Conservation (phyloP, 176 grass and related monocot species). For the Bonia amplexicaulis region DNA sequence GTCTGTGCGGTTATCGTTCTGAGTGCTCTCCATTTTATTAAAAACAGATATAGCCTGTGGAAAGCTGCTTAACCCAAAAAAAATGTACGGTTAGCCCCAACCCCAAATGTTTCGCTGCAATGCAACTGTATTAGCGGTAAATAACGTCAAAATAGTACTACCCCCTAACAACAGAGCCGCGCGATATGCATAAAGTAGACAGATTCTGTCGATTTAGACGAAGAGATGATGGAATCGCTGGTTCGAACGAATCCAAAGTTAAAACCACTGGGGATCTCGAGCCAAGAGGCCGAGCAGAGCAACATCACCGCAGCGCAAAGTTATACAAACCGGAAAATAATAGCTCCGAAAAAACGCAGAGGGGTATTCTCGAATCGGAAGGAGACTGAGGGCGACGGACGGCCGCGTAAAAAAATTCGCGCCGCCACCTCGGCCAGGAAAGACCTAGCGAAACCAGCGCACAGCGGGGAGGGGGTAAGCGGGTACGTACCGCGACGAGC, state of each 20-base stretch:
- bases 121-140: neutral
- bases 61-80: neutral
- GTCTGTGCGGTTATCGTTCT: conserved; percentile 47
- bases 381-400: neutral
- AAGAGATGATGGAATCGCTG: neutral
- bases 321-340: neutral
- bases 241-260: neutral
- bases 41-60: neutral
- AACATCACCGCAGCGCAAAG: neutral
- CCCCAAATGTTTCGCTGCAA: neutral
- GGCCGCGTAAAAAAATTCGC: neutral
- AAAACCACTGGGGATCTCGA: neutral
- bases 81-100: neutral
- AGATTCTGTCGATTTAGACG: too few species aligned
- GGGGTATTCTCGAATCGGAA: neutral
- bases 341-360: neutral
- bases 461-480: neutral
- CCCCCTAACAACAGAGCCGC: neutral
- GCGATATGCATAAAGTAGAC: neutral
- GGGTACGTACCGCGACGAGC: neutral
- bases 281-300: neutral
- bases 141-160: neutral
- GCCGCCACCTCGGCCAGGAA: neutral
- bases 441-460: neutral
- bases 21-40: conserved; percentile 59